A percentile compares a stretch with the other conserved stretches of the same genome.
phyloP scores from a whole-genome alignment of 805 yeast genomes.

The Wilhelminamyces savonicus region DNA sequence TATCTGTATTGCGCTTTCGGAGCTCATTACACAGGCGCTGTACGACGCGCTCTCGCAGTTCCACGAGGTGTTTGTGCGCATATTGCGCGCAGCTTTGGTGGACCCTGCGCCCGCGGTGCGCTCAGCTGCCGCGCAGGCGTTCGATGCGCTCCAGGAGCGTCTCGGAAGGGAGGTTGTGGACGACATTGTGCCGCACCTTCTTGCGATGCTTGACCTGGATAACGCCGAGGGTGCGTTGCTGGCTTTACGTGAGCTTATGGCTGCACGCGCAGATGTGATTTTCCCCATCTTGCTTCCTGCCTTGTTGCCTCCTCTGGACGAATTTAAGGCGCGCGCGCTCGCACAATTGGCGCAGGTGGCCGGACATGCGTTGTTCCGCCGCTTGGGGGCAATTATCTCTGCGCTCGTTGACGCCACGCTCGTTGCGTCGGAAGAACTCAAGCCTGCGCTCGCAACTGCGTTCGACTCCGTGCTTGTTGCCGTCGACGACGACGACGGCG shows the following conservation, averaged over 20 bases:
- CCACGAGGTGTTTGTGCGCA: slow-evolving; percentile 63
- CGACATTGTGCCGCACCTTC: slow-evolving; percentile 77
- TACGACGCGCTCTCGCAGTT: slow-evolving; percentile 54
- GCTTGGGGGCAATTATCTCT: slow-evolving; percentile 68
- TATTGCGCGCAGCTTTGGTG: slow-evolving; percentile 72
- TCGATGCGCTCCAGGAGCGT: slow-evolving; percentile 77
- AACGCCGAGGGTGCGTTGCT: slow-evolving; percentile 69
- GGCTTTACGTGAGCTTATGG: slow-evolving; percentile 89
- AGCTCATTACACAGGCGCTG: slow-evolving; percentile 71
- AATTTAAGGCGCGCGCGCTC: slow-evolving; percentile 80
- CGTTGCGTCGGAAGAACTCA: slow-evolving; percentile 30
- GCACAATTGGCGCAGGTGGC: slow-evolving; percentile 88
- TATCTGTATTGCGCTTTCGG: slow-evolving; percentile 88
- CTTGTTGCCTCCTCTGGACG: slow-evolving; percentile 76
- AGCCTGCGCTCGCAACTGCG: slow-evolving; percentile 42
- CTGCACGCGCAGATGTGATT: slow-evolving; percentile 80
- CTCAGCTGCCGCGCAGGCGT: slow-evolving; percentile 86
- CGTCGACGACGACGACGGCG: slow-evolving; percentile 70
- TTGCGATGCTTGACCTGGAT: slow-evolving; percentile 55
- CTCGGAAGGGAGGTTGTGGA: slow-evolving; percentile 85
- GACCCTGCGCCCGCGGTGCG: slow-evolving; percentile 73
- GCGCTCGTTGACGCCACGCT: slow-evolving; percentile 60
- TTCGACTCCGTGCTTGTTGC: slow-evolving; percentile 68
- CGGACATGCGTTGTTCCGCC: slow-evolving; percentile 70
- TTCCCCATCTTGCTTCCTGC: slow-evolving; percentile 93